Base-by-base conservation (phyloP, 805 yeast species). In the Starmerella riodocensis region DNA sequence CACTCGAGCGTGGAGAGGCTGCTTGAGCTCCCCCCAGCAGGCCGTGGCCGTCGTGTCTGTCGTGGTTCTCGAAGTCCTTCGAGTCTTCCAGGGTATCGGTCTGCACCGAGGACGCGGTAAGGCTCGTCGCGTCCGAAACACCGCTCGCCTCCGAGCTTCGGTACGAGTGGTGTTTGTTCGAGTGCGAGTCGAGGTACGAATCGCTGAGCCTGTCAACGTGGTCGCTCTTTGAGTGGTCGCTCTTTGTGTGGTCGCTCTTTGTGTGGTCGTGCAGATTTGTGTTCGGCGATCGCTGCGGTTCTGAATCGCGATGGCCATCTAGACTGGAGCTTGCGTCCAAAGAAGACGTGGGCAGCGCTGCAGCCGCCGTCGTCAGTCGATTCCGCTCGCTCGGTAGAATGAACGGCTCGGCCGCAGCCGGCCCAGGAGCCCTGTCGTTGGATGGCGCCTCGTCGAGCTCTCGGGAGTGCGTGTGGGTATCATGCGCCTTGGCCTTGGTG, bases 321-420 rank as follows among this genome's bases (percentile, higher is more conserved):
- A n/a, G n/a, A n/a, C n/a, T n/a, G n/a, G n/a, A n/a, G n/a, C n/a
- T n/a, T n/a, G n/a, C n/a, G n/a, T n/a, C n/a, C n/a, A n/a, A n/a
- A n/a, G n/a, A n/a, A n/a, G n/a, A n/a, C n/a, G n/a, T n/a, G n/a
- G n/a, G n/a, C n/a, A n/a, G n/a, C n/a, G n/a, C n/a, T n/a, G n/a
- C n/a, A n/a, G n/a, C n/a, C n/a, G n/a, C n/a, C n/a, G n/a, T n/a
- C n/a, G n/a, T n/a, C 5, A 36, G 41, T 8, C 46, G 30, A 34
- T 41, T 44, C 12, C 40, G 33, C 35, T 44, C 48, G 29, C 48
- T 44, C 2, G 48, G 48, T 4, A 44, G 30, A 3, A 44, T 35
- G 36, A 44, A 41, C 12, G 40, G 40, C 23, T 40, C 48, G 2
- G 13, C 12, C 2, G 35, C 40, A 14, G 24, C 6, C 14, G n/a